Percentiles rank a stretch among this genome's conserved stretches.
These are phyloP conservation scores for Suillus subaureus DNA, from an alignment of 768 basidiomycete genomes.

Conservation along the genomic window DNA sequence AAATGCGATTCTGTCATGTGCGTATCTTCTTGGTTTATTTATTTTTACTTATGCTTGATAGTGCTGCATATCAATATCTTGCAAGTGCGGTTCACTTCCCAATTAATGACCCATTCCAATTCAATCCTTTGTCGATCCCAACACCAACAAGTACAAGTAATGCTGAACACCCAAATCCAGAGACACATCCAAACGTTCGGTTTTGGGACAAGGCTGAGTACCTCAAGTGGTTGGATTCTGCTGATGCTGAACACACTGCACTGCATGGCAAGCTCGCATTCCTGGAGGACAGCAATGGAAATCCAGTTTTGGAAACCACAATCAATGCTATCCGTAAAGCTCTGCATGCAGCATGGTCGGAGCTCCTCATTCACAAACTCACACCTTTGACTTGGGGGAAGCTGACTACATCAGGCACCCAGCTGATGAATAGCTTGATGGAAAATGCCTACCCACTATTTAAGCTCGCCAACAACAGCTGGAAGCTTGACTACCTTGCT, in stretches of 20 bases:
- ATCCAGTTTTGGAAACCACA: not conserved
- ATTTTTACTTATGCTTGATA: not conserved
- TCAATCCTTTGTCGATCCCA: not conserved
- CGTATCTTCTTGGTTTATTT: not conserved
- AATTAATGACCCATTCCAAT: not conserved
- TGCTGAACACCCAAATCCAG: not conserved
- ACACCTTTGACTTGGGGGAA: conserved; percentile 8
- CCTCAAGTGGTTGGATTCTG: not conserved
- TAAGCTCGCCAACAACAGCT: conserved; percentile 9
- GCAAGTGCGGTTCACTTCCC: not conserved
- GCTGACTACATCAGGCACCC: conserved; percentile 1
- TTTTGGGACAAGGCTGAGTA: conserved; percentile 9
- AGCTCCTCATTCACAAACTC: conserved; percentile 1
- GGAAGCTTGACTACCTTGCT: conserved; percentile 11
- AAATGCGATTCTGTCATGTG: not conserved
- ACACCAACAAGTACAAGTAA: not conserved
- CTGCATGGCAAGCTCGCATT: not conserved
- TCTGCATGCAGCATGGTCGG: conserved; percentile 8
- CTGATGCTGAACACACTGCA: not conserved
- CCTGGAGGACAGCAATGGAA: conserved; percentile 7
- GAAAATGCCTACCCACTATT: conserved; percentile 6
- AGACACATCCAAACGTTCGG: conserved; percentile 1
- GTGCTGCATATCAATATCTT: not conserved
- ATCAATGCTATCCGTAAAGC: conserved; percentile 5
- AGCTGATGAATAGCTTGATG: conserved; percentile 6